Conservation (phyloP, 805 yeast species). For the Lipomyces orientalis region DNA sequence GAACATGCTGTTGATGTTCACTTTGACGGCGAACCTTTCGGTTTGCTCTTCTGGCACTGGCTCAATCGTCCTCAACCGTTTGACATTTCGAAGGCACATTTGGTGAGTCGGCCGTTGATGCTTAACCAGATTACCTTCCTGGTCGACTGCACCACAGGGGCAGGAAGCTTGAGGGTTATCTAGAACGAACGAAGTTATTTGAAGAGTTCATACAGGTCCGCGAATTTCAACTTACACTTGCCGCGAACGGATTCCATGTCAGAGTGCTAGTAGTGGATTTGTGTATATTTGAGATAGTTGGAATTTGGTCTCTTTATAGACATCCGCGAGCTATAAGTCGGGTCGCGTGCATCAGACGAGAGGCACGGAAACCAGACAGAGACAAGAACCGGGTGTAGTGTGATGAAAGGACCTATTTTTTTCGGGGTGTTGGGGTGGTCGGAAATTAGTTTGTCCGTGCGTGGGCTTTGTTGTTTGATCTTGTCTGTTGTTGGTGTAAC, state of each 20-base stretch:
- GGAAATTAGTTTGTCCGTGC: too few species aligned
- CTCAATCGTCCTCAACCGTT: background rate
- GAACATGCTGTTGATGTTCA: background rate
- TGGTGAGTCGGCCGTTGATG: background rate
- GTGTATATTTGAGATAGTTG: too few species aligned
- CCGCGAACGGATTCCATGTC: background rate
- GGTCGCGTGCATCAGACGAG: too few species aligned
- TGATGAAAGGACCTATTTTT: too few species aligned
- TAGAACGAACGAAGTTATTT: background rate
- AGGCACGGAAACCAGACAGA: too few species aligned
- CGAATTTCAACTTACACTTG: background rate
- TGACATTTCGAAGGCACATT: background rate
- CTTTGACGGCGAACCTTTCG: background rate
- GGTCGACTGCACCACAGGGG: background rate
- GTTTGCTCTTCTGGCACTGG: background rate
- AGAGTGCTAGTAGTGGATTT: too few species aligned
- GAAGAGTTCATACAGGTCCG: background rate
- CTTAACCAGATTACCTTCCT: background rate
- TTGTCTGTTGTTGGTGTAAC: too few species aligned
- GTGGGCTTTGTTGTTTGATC: too few species aligned
- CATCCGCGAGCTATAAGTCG: too few species aligned
- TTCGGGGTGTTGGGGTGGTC: too few species aligned
- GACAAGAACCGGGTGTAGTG: too few species aligned
- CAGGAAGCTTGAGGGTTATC: background rate
- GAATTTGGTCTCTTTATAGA: too few species aligned